A percentile compares a stretch with the other conserved stretches of the same genome.
Conservation (phyloP, 2,329 filamentous ascomycete species). For the Thielaviopsis ethacetica region DNA sequence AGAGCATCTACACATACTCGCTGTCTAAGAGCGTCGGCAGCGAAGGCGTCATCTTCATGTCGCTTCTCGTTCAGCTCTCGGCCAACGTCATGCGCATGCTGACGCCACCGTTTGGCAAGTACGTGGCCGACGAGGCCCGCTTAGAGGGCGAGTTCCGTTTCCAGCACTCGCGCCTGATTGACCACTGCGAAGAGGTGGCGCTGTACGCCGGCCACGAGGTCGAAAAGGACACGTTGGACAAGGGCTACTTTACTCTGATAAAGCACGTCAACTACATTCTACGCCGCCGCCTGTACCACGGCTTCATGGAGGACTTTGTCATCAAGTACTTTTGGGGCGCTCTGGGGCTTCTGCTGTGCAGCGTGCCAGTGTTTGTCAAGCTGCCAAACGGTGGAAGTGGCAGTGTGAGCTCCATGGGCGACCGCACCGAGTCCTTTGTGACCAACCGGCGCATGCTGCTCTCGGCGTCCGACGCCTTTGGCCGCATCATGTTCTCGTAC, state of each 20-base stretch:
- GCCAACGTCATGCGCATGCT: slow-evolving; percentile 85
- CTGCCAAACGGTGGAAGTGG: slow-evolving; percentile 41
- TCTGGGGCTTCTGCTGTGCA: slow-evolving; percentile 77
- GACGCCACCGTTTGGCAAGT: slow-evolving; percentile 92
- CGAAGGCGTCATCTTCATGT: slow-evolving; percentile 92
- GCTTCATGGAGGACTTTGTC: slow-evolving; percentile 99
- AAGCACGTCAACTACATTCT: slow-evolving; percentile 97
- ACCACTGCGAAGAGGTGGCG: slow-evolving; percentile 90
- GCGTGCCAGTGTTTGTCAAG: slow-evolving; percentile 90
- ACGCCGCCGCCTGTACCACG: slow-evolving; percentile 80
- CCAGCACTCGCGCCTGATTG: slow-evolving; percentile 84
- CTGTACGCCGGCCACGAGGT: slow-evolving; percentile 82
- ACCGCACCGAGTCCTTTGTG: slow-evolving; percentile 64
- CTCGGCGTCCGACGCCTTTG: slow-evolving; percentile 88
- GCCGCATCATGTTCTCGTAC: slow-evolving; percentile 93
- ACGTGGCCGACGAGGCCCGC: slow-evolving; percentile 87
- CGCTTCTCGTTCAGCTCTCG: slow-evolving; percentile 79
- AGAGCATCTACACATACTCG: slow-evolving; percentile 85
- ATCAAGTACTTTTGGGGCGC: slow-evolving; percentile 99
- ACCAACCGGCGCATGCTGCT: slow-evolving; percentile 87
- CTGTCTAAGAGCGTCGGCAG: slow-evolving; percentile 89
- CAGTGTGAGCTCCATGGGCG: slow-evolving; percentile 45
- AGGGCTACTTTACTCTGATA: slow-evolving; percentile 97
- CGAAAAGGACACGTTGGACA: slow-evolving; percentile 92
- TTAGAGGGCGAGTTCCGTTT: slow-evolving; percentile 94